Base-by-base conservation (phyloP, 192 early-diverging fungal genomes). In the Gaertneriomyces sp. region DNA sequence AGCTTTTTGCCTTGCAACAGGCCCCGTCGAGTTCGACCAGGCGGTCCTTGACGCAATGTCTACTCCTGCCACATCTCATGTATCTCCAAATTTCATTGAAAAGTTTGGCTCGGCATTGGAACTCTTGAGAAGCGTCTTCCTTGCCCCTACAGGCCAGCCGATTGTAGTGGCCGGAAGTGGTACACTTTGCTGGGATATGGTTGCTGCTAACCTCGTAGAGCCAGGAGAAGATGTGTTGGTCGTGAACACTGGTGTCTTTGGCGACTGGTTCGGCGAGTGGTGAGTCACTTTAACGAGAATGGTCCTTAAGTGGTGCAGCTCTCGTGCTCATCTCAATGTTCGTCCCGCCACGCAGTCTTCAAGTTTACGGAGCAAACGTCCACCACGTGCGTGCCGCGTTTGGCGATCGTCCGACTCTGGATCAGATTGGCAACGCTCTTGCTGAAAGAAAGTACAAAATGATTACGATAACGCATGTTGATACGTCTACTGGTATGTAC, bases 131-230 rank as follows among this genome's bases (percentile, higher is more conserved):
- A 75, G 90, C 60, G 87, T 95, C 38, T 85, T 94, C 44, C 81
- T 84, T 17, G 90, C 91, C 11, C 83, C 88, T 11, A 76, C 74
- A 7, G 93, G 85, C 8, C 96, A 98, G 77, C 96, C 96, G 17
- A 93, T 98, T 72, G 81, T 98, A 69, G 80, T 96, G 53, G 88
- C 96, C 45, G 96, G 94, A 52, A 95, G 93, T 6, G 59, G 59
- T 45, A 98, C 94, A 7, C 78, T 96, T n/a, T 93, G 93, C 10
- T 98, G 96, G 96, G 96, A 98, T 80, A 90, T 92, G 83, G 89
- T 89, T 40, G 91, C 91, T 20, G 86, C 89, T 42, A 98, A 98
- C 79, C 77, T 96, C 54, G 57, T 96, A 11, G 92, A 95, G 78
- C 86, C 87, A 41, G 91, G 89, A 39, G 93, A 98, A 69, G 77